Evolutionary conservation across 2,329 filamentous ascomycete species (phyloP).

Genomic region (Knufia fluminis): DNA sequence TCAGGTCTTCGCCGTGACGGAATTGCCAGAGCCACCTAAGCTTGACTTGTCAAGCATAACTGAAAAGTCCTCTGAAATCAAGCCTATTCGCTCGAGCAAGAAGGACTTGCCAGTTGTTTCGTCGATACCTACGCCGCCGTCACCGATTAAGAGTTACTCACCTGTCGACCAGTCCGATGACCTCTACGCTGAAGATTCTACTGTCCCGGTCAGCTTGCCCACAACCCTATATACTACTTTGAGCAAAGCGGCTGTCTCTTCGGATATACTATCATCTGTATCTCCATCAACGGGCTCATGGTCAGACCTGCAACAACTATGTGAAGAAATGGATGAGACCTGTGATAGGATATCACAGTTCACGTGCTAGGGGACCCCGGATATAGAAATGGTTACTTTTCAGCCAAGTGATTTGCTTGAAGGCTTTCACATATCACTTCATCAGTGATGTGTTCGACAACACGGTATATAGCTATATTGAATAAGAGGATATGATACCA

Average conservation of each 20-base stretch:
- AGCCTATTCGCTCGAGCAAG: neutral
- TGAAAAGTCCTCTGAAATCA: conserved; percentile 48
- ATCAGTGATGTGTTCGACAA: neutral
- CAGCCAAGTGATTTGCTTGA: conserved; percentile 6
- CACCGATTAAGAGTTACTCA: neutral
- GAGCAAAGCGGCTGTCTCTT: conserved; percentile 11
- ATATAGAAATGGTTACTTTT: conserved; percentile 16
- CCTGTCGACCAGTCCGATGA: conserved; percentile 36
- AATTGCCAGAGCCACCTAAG: conserved; percentile 56
- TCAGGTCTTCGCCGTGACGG: conserved; percentile 57
- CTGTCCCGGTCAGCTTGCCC: neutral
- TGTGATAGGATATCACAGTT: conserved; percentile 13
- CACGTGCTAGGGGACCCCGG: conserved; percentile 17
- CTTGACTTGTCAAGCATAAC: conserved; percentile 56
- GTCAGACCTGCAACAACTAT: conserved; percentile 13
- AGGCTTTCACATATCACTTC: conserved; percentile 5
- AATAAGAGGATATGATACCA: no score
- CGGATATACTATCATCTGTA: conserved; percentile 10
- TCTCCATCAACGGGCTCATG: conserved; percentile 8
- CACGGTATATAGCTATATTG: neutral
- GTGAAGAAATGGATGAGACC: conserved; percentile 16
- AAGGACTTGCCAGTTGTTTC: conserved; percentile 9
- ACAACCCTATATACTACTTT: neutral
- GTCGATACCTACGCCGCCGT: neutral
- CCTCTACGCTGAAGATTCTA: conserved; percentile 25